Base-by-base conservation (phyloP, 768 basidiomycete genomes). In the Candolleomyces eurysporus region DNA sequence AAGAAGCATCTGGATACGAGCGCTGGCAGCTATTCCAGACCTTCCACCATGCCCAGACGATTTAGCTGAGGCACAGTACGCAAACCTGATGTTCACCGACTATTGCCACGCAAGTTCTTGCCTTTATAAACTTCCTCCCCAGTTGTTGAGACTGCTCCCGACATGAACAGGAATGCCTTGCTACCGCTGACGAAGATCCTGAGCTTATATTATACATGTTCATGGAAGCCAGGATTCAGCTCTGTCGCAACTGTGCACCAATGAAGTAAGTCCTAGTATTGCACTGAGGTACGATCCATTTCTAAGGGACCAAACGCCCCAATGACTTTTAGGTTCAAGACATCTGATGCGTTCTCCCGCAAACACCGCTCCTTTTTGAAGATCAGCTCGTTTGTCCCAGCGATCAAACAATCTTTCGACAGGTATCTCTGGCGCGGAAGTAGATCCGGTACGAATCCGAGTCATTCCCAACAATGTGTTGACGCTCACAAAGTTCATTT, bases 151-250 rank as follows among this genome's bases (percentile, higher is more conserved):
- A n/a, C 42, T 14, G 32, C 32, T 54, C 52, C 14, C 52, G 52
- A 26, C 13, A 7, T 21, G 19, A 16, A 30, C 21, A 11, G 19
- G 4, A 6, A 30, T 21, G 22, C 1, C 52, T 14, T 9, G 42
- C 19, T 61, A 79, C 78, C 69, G 73, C 48, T 79, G 78, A 62
- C 62, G 69, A 13, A 69, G 70, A 22, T 64, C 63, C 19, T 61
- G 61, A 11, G 13, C 42, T 43, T 39, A 63, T 71, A 2, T 67
- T 73, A 17, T 73, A 62, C 48, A 70, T 77, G 10, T 73, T 75
- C 57, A 78, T 76, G 77, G 58, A 46, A 19, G 67, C 78, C 36
- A 72, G 74, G 39, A 43, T 69, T 19, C 73, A 75, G 36, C 70
- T 76, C 42, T 78, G 75, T 55, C 40, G 62, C 9, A 74, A 68